Evolutionary conservation across 2,329 filamentous ascomycete genomes (phyloP).

Genomic region (Hymenoscyphus fructigenus): DNA sequence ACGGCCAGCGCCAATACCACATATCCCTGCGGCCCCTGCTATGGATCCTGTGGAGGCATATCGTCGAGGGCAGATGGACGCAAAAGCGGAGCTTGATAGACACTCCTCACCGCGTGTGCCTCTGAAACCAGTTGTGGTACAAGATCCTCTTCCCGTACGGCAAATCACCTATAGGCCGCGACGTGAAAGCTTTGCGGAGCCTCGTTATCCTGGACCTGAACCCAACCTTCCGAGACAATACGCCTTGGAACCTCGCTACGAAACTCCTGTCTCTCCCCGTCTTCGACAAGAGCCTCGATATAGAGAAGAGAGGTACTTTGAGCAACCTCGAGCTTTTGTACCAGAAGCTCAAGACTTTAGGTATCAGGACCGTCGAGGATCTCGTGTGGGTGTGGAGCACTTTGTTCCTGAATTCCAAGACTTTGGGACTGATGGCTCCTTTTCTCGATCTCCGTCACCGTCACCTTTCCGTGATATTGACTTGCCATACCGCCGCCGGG

Average conservation of each 20-base stretch:
- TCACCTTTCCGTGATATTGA: background rate
- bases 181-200: background rate
- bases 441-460: background rate
- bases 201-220: background rate
- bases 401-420: background rate
- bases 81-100: background rate
- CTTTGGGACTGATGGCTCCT: background rate
- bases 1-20: background rate
- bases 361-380: background rate
- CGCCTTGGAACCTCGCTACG: slow-evolving; percentile 2
- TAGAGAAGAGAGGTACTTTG: background rate
- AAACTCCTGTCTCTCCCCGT: background rate
- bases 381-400: background rate
- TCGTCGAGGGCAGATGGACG: background rate
- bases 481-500: background rate
- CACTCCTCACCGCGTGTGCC: background rate
- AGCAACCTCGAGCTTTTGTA: background rate
- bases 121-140: background rate
- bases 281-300: background rate
- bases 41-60: background rate
- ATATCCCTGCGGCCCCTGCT: background rate
- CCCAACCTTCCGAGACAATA: background rate
- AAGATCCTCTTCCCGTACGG: background rate
- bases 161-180: background rate
- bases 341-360: background rate